These are phyloP conservation scores for Aspergillus fischeri DNA, from an alignment of 2,329 filamentous ascomycete species.

Conservation along the genomic window DNA sequence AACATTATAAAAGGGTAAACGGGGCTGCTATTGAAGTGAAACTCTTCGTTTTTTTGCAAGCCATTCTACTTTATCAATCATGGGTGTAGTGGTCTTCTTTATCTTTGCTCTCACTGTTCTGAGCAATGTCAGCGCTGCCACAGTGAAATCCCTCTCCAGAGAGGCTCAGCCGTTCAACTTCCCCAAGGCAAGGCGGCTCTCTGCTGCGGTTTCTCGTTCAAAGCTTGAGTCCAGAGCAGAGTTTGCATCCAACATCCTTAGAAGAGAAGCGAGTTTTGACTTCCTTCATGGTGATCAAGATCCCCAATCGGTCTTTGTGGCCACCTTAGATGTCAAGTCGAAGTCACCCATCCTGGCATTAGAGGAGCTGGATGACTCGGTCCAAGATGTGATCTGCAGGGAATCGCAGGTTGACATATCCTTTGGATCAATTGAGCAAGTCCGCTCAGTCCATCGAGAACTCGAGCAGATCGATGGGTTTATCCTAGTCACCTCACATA, in stretches of 20 bases:
- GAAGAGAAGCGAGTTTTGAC: not conserved
- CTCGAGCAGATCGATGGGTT: slow-evolving; percentile 8
- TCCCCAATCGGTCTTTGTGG: slow-evolving; percentile 6
- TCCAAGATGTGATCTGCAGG: slow-evolving; percentile 1
- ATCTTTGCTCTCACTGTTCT: not conserved
- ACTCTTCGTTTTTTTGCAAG: not conserved
- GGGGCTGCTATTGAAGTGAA: not conserved
- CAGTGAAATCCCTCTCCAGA: not conserved
- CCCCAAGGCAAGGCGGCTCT: not conserved
- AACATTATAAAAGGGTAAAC: not conserved
- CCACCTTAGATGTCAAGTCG: slow-evolving; percentile 9
- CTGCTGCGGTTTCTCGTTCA: not conserved
- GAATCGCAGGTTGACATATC: not conserved
- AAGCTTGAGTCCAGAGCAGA: not conserved
- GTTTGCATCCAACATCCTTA: not conserved
- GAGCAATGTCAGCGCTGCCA: not conserved
- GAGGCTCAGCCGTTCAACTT: not conserved
- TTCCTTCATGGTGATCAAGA: slow-evolving; percentile 2
- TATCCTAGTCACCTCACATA: slow-evolving; percentile 16
- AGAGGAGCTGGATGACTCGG: slow-evolving; percentile 9
- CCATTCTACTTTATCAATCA: not conserved
- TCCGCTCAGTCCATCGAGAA: slow-evolving; percentile 3
- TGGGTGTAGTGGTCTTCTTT: not conserved
- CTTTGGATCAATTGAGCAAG: not conserved
- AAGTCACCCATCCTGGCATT: slow-evolving; percentile 10